Percentiles rank a stretch among this genome's conserved stretches.
Conservation (phyloP, 257 asterid species). For the Pogostemon cablin region DNA sequence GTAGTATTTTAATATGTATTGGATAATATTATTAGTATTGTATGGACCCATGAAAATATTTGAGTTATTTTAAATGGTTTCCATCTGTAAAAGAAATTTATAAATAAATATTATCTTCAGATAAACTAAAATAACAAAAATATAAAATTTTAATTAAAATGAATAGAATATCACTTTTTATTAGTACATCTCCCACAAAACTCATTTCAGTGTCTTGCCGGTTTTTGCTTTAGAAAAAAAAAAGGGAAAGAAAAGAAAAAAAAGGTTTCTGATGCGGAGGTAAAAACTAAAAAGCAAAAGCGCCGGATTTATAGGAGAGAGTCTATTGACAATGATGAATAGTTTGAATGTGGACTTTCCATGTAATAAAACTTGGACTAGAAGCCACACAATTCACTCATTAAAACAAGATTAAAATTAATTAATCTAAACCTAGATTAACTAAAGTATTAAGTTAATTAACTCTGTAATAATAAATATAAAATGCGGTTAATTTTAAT, state of each 20-base stretch:
- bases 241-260: background rate
- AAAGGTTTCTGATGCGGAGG: background rate
- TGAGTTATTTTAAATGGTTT: no score
- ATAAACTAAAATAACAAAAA: no score
- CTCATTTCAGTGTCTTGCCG: no score
- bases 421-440: background rate
- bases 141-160: no score
- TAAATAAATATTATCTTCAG: no score
- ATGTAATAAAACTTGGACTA: conserved; percentile 24
- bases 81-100: no score
- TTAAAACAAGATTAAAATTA: background rate
- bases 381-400: conserved; percentile 28
- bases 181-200: no score
- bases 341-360: conserved; percentile 42
- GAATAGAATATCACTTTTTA: no score
- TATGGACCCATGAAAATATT: no score
- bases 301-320: conserved; percentile 39
- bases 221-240: no score
- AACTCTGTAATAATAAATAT: background rate
- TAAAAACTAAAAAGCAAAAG: conserved; percentile 18
- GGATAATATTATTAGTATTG: no score
- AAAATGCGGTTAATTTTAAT: background rate
- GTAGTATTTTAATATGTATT: no score
- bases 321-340: conserved; percentile 19
- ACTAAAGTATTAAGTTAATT: background rate